These are phyloP conservation scores for Oryza glaberrima DNA, from an alignment of 176 grass and related monocot genomes.

Conservation along the genomic window DNA sequence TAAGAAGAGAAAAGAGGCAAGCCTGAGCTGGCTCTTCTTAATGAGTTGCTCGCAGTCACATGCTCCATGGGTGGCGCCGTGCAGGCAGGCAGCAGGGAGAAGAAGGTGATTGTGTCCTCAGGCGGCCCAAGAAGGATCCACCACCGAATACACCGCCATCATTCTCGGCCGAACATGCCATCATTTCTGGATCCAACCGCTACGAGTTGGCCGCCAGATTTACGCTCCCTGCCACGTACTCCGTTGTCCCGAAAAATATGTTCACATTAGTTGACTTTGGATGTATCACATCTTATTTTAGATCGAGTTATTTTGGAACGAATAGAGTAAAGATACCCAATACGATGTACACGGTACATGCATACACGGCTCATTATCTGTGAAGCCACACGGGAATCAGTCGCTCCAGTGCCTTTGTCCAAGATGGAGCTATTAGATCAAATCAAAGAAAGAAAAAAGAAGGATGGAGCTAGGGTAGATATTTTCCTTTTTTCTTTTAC, in stretches of 20 bases:
- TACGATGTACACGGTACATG: background rate
- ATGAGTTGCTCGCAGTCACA: slow-evolving; percentile 21
- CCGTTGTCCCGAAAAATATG: too few relatives aligned
- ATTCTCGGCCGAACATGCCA: slow-evolving; percentile 36
- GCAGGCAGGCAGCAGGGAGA: background rate
- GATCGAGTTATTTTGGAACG: too few relatives aligned
- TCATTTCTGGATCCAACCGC: background rate
- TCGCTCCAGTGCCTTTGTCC: too few relatives aligned
- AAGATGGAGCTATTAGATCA: too few relatives aligned
- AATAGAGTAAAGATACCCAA: background rate
- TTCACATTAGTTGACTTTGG: too few relatives aligned
- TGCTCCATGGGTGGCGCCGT: background rate
- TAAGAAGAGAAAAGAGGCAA: slow-evolving; percentile 18
- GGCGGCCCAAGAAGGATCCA: background rate
- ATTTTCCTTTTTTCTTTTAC: too few relatives aligned
- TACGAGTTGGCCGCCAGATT: background rate
- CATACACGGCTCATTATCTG: background rate
- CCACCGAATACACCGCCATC: slow-evolving; percentile 37
- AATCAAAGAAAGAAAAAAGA: too few relatives aligned
- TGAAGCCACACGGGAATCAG: background rate
- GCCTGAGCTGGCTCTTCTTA: slow-evolving; percentile 37
- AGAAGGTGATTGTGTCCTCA: background rate
- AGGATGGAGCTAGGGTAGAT: too few relatives aligned
- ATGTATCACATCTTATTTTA: too few relatives aligned
- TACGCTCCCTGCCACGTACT: background rate